phyloP scores from a whole-genome alignment of 805 yeast species.

The Allodekkera sacchari region DNA sequence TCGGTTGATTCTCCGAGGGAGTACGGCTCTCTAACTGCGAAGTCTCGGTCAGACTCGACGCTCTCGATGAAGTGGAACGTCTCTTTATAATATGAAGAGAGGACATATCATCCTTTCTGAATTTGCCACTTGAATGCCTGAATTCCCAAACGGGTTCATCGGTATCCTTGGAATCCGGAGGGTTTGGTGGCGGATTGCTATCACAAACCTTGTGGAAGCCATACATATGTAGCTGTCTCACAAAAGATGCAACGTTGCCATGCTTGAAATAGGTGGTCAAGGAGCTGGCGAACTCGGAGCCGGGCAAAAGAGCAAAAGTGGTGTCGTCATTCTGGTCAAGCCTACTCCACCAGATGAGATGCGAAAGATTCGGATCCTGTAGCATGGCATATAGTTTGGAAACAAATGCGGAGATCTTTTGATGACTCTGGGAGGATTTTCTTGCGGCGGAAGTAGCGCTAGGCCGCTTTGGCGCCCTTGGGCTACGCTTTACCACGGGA shows the following conservation, averaged over 20 bases:
- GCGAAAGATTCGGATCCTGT: constrained; percentile 41
- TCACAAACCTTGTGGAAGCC: constrained; percentile 81
- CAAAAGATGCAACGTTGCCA: constrained; percentile 88
- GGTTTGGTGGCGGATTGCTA: constrained; percentile 20
- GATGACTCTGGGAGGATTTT: no score
- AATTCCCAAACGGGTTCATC: constrained; percentile 54
- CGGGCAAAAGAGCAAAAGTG: constrained; percentile 57
- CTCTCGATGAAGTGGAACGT: constrained; percentile 26
- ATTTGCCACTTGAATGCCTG: constrained; percentile 43
- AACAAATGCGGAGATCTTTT: constrained; percentile 54
- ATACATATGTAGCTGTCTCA: constrained; percentile 91
- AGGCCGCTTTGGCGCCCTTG: no score
- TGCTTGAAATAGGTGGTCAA: constrained; percentile 81
- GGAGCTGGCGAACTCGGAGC: constrained; percentile 51
- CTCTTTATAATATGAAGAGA: constrained; percentile 39
- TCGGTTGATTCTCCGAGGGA: no score
- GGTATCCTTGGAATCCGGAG: no score
- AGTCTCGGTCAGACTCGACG: no score
- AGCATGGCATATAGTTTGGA: constrained; percentile 58
- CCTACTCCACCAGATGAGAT: constrained; percentile 59
- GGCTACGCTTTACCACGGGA: no score
- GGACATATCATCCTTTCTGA: constrained; percentile 38
- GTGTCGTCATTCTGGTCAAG: constrained; percentile 31
- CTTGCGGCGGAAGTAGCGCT: no score
- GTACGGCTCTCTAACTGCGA: background rate